Evolutionary conservation across 2,329 filamentous ascomycete genomes (phyloP).

Genomic region (Albifimbria verrucaria): DNA sequence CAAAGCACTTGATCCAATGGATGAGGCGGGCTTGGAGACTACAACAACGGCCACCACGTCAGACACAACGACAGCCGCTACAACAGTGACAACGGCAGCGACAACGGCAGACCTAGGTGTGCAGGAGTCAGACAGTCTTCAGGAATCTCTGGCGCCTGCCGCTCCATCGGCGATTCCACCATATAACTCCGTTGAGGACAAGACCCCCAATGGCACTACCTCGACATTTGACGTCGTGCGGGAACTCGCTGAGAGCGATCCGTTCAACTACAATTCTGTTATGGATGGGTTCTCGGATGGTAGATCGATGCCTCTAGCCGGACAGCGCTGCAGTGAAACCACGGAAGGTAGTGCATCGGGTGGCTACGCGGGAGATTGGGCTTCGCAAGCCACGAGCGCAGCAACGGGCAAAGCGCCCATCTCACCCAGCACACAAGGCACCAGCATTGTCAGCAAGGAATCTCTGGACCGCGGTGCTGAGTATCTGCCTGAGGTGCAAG

Average conservation of each 20-base stretch:
- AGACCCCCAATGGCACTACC: constrained; percentile 33
- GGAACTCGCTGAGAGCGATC: constrained; percentile 47
- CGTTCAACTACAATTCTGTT: constrained; percentile 36
- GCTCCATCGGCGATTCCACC: constrained; percentile 13
- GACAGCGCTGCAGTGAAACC: constrained; percentile 58
- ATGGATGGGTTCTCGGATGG: constrained; percentile 28
- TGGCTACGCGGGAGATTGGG: constrained; percentile 56
- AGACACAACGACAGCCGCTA: too few relatives aligned
- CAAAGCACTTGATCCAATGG: not conserved
- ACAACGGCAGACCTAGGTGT: constrained; percentile 2
- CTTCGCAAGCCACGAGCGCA: constrained; percentile 60
- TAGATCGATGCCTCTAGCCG: constrained; percentile 39
- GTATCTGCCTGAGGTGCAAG: constrained; percentile 33
- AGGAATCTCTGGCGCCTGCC: constrained; percentile 30
- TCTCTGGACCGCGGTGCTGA: constrained; percentile 49
- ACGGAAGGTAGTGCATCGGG: constrained; percentile 58
- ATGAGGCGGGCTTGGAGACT: not conserved
- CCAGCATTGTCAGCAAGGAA: constrained; percentile 61
- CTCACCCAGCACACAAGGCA: constrained; percentile 63
- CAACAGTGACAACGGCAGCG: not conserved
- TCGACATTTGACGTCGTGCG: constrained; percentile 44
- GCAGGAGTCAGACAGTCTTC: constrained; percentile 7
- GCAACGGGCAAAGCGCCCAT: constrained; percentile 62
- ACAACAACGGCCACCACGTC: not conserved
- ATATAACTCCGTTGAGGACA: not conserved